These are phyloP conservation scores for Mycena polygramma DNA, from an alignment of 768 basidiomycete genomes.

Conservation along the genomic window DNA sequence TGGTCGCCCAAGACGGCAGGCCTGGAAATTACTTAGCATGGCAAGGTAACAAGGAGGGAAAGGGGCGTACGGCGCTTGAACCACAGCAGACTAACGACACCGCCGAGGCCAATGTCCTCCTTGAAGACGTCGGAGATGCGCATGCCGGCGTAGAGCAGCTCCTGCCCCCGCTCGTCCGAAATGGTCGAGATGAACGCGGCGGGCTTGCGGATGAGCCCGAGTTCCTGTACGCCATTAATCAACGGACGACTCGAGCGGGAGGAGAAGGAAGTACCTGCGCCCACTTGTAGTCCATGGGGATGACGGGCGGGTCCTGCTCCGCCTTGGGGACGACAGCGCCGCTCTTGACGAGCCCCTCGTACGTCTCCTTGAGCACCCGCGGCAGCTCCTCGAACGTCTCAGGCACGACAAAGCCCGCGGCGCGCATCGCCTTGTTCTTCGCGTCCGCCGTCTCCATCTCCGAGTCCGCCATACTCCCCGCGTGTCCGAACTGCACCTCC, in stretches of 20 bases:
- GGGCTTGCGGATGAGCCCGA: slow-evolving; percentile 98
- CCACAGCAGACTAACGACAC: slow-evolving; percentile 96
- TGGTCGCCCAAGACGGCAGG: slow-evolving; percentile 93
- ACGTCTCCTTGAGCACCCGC: slow-evolving; percentile 84
- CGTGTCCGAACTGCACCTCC: slow-evolving; percentile 99
- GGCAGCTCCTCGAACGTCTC: slow-evolving; percentile 98
- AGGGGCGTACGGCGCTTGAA: slow-evolving; percentile 86
- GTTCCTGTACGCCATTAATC: slow-evolving; percentile 60
- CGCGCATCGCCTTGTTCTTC: slow-evolving; percentile 96
- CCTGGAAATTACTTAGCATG: slow-evolving; percentile 42
- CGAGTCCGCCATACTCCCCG: slow-evolving; percentile 98
- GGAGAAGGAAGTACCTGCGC: slow-evolving; percentile 67
- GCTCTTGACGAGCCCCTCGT: slow-evolving; percentile 79
- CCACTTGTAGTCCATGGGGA: slow-evolving; percentile 99
- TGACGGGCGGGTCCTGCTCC: slow-evolving; percentile 93
- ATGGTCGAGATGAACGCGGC: slow-evolving; percentile 99
- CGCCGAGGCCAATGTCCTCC: slow-evolving; percentile 96
- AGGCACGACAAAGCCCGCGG: slow-evolving; percentile 96
- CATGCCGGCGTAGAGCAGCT: slow-evolving; percentile 98
- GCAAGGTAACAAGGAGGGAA: background rate
- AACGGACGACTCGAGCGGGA: background rate
- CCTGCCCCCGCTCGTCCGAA: slow-evolving; percentile 99
- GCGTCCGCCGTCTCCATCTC: slow-evolving; percentile 98
- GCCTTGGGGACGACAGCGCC: slow-evolving; percentile 77
- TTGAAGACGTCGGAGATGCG: slow-evolving; percentile 99